phyloP scores from a whole-genome alignment of 345 rosid species.

The Eucalyptus brandiana region DNA sequence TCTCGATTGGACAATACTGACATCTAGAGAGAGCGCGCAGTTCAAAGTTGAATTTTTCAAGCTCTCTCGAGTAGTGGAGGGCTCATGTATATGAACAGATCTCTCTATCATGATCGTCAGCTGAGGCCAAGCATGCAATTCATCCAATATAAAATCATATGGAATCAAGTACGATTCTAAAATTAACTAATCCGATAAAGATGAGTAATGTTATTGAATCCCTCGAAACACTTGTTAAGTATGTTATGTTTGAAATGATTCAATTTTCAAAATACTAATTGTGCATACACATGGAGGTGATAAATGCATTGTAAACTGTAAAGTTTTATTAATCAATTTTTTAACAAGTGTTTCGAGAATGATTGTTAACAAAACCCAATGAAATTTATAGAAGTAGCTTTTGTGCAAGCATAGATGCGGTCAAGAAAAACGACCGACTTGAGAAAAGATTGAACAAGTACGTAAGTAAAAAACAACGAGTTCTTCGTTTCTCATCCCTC shows the following conservation, averaged over 20 bases:
- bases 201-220: not conserved
- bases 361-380: not conserved
- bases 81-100: not conserved
- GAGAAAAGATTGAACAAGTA: not conserved
- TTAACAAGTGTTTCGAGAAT: not conserved
- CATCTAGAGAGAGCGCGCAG: not conserved
- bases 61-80: not conserved
- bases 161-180: not conserved
- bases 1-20: not conserved
- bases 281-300: not conserved
- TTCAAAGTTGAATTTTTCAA: not conserved
- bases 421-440: not conserved
- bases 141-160: not conserved
- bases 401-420: not conserved
- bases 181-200: not conserved
- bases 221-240: not conserved
- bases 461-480: not conserved
- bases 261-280: not conserved
- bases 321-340: not conserved
- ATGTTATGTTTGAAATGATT: not conserved
- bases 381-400: not conserved
- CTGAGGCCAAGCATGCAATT: not conserved
- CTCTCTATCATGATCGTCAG: not conserved
- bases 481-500: not conserved
- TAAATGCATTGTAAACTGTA: fast-evolving